A percentile compares a stretch with the other conserved stretches of the same genome.
phyloP scores from a whole-genome alignment of 306 rosid genomes.

The Dryas alaskensis region DNA sequence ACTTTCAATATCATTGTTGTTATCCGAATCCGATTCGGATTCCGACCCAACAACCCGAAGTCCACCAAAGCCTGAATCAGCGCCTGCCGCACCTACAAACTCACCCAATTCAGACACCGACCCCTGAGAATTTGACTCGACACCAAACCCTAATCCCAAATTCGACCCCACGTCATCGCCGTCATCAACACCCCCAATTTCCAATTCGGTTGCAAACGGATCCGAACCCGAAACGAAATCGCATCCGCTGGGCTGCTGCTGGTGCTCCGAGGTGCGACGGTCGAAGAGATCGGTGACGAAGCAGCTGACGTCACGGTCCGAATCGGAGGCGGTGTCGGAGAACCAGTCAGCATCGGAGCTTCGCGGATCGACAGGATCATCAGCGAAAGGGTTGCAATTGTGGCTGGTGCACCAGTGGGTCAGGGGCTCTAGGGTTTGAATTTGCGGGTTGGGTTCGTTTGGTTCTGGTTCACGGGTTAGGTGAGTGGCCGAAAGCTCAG shows the following conservation, averaged over 20 bases:
- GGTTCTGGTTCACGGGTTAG: conserved; percentile 15
- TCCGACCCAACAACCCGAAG: conserved; percentile 61
- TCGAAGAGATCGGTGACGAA: conserved; percentile 80
- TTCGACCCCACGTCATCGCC: conserved; percentile 23
- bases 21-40: conserved; percentile 62
- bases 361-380: conserved; percentile 32
- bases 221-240: conserved; percentile 29
- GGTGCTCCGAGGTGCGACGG: conserved; percentile 27
- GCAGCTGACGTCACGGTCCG: conserved; percentile 53
- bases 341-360: conserved; percentile 35
- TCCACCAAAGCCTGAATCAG: conserved; percentile 30
- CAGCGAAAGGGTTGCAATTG: conserved; percentile 38
- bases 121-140: conserved; percentile 28
- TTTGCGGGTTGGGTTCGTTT: conserved; percentile 2
- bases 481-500: conserved; percentile 3
- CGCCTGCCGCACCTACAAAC: conserved; percentile 11
- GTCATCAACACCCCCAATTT: conserved; percentile 33
- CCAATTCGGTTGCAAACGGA: conserved; percentile 34
- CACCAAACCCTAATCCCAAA: conserved; percentile 37
- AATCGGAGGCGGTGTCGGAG: conserved; percentile 56
- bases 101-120: conserved; percentile 31
- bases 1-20: conserved; percentile 29
- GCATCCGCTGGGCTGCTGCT: conserved; percentile 19
- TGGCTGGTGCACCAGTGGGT: conserved; percentile 30
- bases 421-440: conserved; percentile 17